These are phyloP conservation scores for Plasmodium coatneyi DNA, from an alignment of 169 alveolate genomes.

Conservation along the genomic window DNA sequence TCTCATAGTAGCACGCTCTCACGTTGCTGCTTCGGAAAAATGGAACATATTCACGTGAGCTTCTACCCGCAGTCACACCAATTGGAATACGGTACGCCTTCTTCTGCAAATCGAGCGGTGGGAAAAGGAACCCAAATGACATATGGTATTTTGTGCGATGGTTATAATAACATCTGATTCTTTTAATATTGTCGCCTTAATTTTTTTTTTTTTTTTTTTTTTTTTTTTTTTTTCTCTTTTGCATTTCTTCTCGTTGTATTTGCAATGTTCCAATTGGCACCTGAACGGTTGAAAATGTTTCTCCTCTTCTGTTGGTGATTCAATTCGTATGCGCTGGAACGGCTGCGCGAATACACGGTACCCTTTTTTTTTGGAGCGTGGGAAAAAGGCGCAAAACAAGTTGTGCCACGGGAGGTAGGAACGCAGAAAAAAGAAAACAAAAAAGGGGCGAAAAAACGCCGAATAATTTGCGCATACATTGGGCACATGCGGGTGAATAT, in stretches of 20 bases:
- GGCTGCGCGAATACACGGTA: background rate
- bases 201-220: too few species aligned
- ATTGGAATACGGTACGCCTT: background rate
- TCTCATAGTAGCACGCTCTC: too few species aligned
- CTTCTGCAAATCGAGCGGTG: background rate
- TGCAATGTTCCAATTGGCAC: background rate
- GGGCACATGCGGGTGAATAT: background rate
- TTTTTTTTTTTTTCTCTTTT: too few species aligned
- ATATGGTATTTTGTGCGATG: background rate
- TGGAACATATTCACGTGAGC: background rate
- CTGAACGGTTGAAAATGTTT: background rate
- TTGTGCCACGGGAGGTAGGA: background rate
- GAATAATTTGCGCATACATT: background rate
- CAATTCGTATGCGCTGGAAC: background rate
- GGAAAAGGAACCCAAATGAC: background rate
- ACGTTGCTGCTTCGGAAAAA: too few species aligned
- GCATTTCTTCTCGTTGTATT: too few species aligned
- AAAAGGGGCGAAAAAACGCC: background rate
- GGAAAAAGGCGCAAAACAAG: background rate
- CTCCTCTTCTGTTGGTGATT: background rate
- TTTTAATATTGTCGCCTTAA: background rate
- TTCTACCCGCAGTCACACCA: background rate
- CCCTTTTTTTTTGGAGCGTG: background rate
- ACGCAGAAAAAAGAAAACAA: background rate
- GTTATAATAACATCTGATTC: background rate